These are phyloP conservation scores for Botrytis medusae DNA, from an alignment of 2,329 filamentous ascomycete species.

Conservation along the genomic window DNA sequence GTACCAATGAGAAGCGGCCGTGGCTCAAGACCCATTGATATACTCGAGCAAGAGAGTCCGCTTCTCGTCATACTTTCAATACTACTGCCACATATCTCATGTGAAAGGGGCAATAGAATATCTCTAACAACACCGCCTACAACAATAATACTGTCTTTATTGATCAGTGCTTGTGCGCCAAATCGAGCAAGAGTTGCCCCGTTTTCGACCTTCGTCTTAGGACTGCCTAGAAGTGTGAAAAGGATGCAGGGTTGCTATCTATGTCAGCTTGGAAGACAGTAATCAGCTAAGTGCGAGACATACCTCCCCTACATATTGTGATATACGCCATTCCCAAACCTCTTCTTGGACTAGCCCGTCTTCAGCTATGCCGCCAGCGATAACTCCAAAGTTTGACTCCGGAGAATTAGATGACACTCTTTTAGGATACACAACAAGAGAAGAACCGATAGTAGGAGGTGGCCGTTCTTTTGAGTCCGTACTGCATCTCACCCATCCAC, in stretches of 20 bases:
- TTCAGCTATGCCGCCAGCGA: slow-evolving; percentile 66
- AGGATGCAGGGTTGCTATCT: slow-evolving; percentile 1
- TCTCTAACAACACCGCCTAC: slow-evolving; percentile 48
- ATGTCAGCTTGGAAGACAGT: neutral
- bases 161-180: slow-evolving; percentile 44
- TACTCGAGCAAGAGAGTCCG: neutral
- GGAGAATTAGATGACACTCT: slow-evolving; percentile 27
- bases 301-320: slow-evolving; percentile 32
- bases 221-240: neutral
- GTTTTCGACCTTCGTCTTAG: neutral
- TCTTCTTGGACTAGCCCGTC: slow-evolving; percentile 16
- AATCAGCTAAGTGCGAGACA: neutral
- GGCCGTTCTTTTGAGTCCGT: slow-evolving; percentile 22
- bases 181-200: slow-evolving; percentile 41
- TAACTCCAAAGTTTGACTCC: slow-evolving; percentile 54
- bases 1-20: slow-evolving; percentile 73
- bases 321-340: slow-evolving; percentile 40
- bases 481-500: slow-evolving; percentile 37
- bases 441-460: slow-evolving; percentile 31
- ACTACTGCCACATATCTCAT: slow-evolving; percentile 48
- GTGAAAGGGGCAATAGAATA: slow-evolving; percentile 46
- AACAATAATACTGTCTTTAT: slow-evolving; percentile 39
- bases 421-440: slow-evolving; percentile 26
- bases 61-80: neutral
- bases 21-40: slow-evolving; percentile 35